Evolutionary conservation across 495 filamentous ascomycete genomes (phyloP).

Genomic region (Penicillium mononematosum): DNA sequence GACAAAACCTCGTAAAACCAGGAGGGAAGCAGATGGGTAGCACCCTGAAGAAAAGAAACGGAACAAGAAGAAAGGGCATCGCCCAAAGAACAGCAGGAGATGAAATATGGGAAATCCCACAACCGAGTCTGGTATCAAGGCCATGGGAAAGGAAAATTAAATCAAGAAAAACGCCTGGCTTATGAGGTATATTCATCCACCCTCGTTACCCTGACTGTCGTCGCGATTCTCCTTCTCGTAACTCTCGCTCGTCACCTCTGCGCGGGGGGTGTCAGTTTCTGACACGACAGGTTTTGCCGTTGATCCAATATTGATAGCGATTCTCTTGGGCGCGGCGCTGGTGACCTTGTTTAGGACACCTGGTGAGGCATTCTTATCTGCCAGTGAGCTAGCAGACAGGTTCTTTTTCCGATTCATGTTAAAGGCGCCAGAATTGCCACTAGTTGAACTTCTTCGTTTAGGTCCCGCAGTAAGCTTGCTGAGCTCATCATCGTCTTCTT

Average conservation of each 20-base stretch:
- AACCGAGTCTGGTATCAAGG: constrained; percentile 45
- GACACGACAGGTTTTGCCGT: constrained; percentile 19
- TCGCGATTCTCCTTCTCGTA: constrained; percentile 43
- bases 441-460: constrained; percentile 62
- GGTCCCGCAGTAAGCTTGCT: constrained; percentile 64
- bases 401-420: constrained; percentile 44
- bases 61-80: constrained; percentile 8
- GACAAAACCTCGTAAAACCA: neutral
- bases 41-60: constrained; percentile 11
- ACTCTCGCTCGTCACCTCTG: constrained; percentile 19
- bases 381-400: constrained; percentile 31
- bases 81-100: constrained; percentile 11
- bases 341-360: constrained; percentile 24
- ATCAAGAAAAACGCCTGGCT: constrained; percentile 21
- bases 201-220: constrained; percentile 32
- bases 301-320: constrained; percentile 48
- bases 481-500: constrained; percentile 81
- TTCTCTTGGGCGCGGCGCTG: constrained; percentile 45
- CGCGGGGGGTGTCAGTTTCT: constrained; percentile 17
- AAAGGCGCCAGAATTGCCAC: constrained; percentile 36
- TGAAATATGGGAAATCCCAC: constrained; percentile 16
- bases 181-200: constrained; percentile 19
- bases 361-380: constrained; percentile 33
- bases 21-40: constrained; percentile 11
- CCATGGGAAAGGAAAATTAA: constrained; percentile 30